These are phyloP conservation scores for Fusarium abutilonis DNA, from an alignment of 2,329 filamentous ascomycete genomes.

Conservation along the genomic window DNA sequence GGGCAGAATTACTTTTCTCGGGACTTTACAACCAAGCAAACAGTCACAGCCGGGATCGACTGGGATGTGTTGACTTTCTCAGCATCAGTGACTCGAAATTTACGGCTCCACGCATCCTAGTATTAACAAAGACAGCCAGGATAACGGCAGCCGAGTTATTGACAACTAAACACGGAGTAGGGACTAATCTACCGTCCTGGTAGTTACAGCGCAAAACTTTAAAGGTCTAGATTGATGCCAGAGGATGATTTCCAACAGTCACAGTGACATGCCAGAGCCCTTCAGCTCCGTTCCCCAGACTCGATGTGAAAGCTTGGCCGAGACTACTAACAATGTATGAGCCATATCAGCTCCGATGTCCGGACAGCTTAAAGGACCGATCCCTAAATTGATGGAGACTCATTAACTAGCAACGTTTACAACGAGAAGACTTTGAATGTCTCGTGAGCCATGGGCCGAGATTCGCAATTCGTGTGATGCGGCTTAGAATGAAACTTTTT, in stretches of 20 bases:
- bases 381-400: conserved; percentile 4
- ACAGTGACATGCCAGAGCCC: conserved; percentile 12
- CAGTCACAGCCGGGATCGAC: conserved; percentile 21
- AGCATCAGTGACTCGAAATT: conserved; percentile 20
- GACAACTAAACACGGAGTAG: neutral
- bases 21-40: conserved; percentile 25
- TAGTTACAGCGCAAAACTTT: neutral
- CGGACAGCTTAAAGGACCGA: conserved; percentile 12
- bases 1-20: conserved; percentile 35
- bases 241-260: conserved; percentile 10
- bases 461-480: conserved; percentile 18
- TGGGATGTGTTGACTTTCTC: conserved; percentile 17
- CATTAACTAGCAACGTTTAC: conserved; percentile 15
- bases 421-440: neutral
- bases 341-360: conserved; percentile 37
- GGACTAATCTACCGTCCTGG: neutral
- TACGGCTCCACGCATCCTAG: conserved; percentile 12
- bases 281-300: conserved; percentile 38
- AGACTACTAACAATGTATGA: conserved; percentile 22
- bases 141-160: neutral
- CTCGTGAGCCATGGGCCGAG: conserved; percentile 9
- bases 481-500: conserved; percentile 12
- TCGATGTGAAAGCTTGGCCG: conserved; percentile 23
- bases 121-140: conserved; percentile 1
- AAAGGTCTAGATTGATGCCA: conserved; percentile 6